Conservation (phyloP, 148 eudicot species). For the Chenopodium quinoa region DNA sequence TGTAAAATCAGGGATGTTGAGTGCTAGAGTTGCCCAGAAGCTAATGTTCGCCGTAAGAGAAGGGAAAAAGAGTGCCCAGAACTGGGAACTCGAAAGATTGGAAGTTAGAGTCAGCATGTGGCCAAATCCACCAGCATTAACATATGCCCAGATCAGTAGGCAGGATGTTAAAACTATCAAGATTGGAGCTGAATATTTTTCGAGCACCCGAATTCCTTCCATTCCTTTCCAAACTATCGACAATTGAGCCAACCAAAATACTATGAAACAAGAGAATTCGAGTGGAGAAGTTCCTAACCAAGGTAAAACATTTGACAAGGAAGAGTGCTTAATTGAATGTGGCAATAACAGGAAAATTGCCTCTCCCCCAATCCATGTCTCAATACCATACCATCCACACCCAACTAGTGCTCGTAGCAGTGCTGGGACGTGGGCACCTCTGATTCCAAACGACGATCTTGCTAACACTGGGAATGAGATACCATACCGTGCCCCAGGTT, state of each 20-base stretch:
- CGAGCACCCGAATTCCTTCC: conserved; percentile 78
- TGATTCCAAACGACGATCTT: conserved; percentile 78
- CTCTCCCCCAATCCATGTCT: conserved; percentile 96
- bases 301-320: conserved; percentile 35
- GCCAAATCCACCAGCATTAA: conserved; percentile 74
- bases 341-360: conserved; percentile 78
- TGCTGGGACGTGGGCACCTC: conserved; percentile 80
- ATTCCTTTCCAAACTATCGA: conserved; percentile 77
- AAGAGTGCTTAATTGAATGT: conserved; percentile 39
- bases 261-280: conserved; percentile 72
- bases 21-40: conserved; percentile 88
- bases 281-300: conserved; percentile 88
- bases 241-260: conserved; percentile 78
- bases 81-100: conserved; percentile 47
- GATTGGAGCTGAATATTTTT: conserved; percentile 87
- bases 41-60: conserved; percentile 92
- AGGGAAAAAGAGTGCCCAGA: conserved; percentile 85
- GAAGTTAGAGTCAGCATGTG: conserved; percentile 76
- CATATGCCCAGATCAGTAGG: conserved; percentile 80
- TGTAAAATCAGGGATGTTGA: conserved; percentile 95
- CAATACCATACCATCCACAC: conserved; percentile 98
- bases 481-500: conserved; percentile 80
- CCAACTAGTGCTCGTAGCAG: conserved; percentile 82
- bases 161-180: conserved; percentile 57
- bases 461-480: conserved; percentile 89